Conservation (phyloP, 2,329 filamentous ascomycete genomes). For the Arachnomyces sp. region DNA sequence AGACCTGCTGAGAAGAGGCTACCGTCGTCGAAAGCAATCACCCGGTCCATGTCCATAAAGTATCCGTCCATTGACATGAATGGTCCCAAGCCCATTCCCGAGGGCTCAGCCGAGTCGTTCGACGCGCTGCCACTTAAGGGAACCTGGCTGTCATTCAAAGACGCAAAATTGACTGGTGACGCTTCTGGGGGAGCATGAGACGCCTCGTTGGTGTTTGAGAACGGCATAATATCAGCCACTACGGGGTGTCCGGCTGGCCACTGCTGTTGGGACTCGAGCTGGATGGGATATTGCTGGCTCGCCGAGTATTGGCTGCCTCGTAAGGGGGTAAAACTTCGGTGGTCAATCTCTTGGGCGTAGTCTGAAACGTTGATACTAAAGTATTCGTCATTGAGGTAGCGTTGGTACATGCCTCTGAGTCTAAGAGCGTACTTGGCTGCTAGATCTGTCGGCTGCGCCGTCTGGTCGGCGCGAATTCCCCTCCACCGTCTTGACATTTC, state of each 20-base stretch:
- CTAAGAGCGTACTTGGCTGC: constrained; percentile 29
- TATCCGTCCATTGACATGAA: constrained; percentile 10
- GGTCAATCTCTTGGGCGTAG: not conserved
- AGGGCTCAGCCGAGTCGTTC: constrained; percentile 11
- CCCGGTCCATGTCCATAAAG: constrained; percentile 14
- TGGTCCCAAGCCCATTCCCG: no score
- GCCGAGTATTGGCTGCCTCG: no score
- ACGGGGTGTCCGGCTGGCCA: no score
- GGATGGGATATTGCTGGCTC: no score
- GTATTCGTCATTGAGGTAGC: not conserved
- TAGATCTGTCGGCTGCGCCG: constrained; percentile 27
- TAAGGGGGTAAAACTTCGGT: no score
- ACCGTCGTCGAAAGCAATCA: constrained; percentile 12
- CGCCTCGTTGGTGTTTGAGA: no score
- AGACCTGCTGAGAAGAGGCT: no score
- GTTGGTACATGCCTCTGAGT: constrained; percentile 9
- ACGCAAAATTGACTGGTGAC: no score
- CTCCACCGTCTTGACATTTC: constrained; percentile 35
- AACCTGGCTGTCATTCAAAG: no score
- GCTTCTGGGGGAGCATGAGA: no score
- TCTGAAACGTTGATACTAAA: not conserved
- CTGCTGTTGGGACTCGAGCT: no score
- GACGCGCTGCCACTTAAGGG: constrained; percentile 7
- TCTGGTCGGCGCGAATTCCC: constrained; percentile 20
- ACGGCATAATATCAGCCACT: no score